A percentile compares a stretch with the other conserved stretches of the same genome.
phyloP scores from a whole-genome alignment of 2,329 filamentous ascomycete genomes.

The Pseudocercospora pini-densiflorae region DNA sequence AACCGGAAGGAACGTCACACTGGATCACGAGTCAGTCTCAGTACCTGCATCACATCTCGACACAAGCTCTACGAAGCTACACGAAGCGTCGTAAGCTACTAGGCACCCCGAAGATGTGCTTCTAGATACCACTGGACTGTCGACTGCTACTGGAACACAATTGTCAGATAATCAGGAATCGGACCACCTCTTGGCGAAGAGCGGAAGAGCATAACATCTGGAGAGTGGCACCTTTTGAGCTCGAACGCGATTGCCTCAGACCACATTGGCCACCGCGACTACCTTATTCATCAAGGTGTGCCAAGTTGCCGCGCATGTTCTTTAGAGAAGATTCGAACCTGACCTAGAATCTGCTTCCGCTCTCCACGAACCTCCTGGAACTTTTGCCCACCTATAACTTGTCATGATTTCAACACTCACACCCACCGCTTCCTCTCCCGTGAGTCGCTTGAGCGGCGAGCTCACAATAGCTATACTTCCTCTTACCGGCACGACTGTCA shows the following conservation, averaged over 20 bases:
- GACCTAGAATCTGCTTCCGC: background rate
- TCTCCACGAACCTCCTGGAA: background rate
- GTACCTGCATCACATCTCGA: background rate
- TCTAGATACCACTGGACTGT: background rate
- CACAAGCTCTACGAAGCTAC: constrained; percentile 3
- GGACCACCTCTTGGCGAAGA: background rate
- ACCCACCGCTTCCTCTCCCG: background rate
- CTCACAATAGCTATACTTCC: constrained; percentile 23
- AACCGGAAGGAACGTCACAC: too few species aligned
- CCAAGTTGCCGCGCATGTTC: background rate
- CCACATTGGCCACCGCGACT: background rate
- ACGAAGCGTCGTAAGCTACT: constrained; percentile 5
- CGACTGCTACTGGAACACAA: background rate
- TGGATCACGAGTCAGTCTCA: background rate
- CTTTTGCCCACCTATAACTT: background rate
- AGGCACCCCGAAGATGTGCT: background rate
- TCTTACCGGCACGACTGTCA: constrained; percentile 20
- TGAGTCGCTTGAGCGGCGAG: background rate
- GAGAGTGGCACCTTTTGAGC: too few species aligned
- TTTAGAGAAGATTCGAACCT: background rate
- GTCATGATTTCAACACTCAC: background rate
- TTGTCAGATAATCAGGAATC: background rate
- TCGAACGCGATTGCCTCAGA: background rate
- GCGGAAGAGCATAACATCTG: background rate
- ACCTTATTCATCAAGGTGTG: background rate